Evolutionary conservation across 2,329 filamentous ascomycete species (phyloP), one percentile per base, ranked within the genome.

Genomic region (Fusarium duplospermum): DNA sequence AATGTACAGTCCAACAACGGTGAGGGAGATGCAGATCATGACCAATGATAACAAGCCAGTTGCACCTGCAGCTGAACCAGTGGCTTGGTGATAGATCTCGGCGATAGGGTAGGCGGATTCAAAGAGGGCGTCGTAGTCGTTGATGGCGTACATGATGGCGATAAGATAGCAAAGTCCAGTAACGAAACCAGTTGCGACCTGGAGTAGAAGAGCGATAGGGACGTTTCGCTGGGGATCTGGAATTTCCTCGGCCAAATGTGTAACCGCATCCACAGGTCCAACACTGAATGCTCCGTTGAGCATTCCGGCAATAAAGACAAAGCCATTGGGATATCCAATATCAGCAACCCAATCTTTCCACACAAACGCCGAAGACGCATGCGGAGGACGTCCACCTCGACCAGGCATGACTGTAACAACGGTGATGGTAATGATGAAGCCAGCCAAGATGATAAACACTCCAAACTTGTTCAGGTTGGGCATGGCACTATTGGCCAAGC

Each of bases 261-360:
- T 89, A 1, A 90, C 88, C 57, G 90, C 89, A 77, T 94, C 92
- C 0, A 91, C 89, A 1, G 89, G 89, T 8, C 91, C 92, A 13
- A 93, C 89, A 52, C 89, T 88, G 78, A 90, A 94, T 4, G 92
- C 92, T 13, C 91, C 92, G 75, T 94, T 94, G n/a, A 84, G 80
- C 83, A 85, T 85, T 2, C 83, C 83, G 0, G 80, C 78, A 5
- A 83, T 76, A 57, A 86, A 86, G 2, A 85, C 83, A 64, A 86
- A 84, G 0, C 83, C 84, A 35, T 84, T 73, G 0, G 81, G 80
- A 52, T 85, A 86, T 18, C 84, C 84, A 52, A 84, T 81, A 36
- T 80, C 73, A 24, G 82, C 81, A 13, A 75, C 73, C 84, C 84
- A 86, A 13, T 84, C 79, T 2, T 59, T 77, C 84, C 84, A 86